These are phyloP conservation scores for Priceomyces carsonii DNA, from an alignment of 805 yeast genomes.

Conservation along the genomic window DNA sequence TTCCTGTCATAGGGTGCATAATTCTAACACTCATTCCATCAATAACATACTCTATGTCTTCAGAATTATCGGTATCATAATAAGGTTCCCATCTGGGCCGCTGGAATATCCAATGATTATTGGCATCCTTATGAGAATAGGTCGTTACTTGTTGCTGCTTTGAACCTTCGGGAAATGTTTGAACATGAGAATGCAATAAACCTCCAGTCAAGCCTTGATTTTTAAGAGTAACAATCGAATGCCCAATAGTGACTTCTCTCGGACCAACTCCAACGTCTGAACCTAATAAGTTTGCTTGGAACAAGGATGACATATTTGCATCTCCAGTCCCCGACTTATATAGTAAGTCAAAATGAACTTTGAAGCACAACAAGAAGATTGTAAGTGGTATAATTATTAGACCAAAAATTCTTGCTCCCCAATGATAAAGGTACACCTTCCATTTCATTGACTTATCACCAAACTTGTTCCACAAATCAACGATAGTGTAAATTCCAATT, in stretches of 20 bases:
- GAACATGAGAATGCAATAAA: constrained; percentile 48
- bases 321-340: constrained; percentile 81
- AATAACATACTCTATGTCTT: constrained; percentile 39
- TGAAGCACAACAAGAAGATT: constrained; percentile 67
- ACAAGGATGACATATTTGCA: constrained; percentile 74
- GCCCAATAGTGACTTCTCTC: constrained; percentile 63
- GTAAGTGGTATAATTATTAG: constrained; percentile 63
- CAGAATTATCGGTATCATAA: constrained; percentile 32
- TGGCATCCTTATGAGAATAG: constrained; percentile 46
- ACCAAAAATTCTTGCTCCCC: constrained; percentile 66
- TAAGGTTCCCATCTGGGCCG: constrained; percentile 40
- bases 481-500: constrained; percentile 87
- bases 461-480: constrained; percentile 82
- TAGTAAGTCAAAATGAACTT: constrained; percentile 72
- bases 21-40: constrained; percentile 66
- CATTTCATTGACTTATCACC: constrained; percentile 63
- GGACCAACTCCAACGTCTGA: constrained; percentile 66
- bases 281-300: constrained; percentile 75
- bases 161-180: constrained; percentile 48
- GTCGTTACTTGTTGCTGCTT: constrained; percentile 50
- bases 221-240: constrained; percentile 40
- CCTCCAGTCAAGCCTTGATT: constrained; percentile 47
- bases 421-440: constrained; percentile 55
- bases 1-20: constrained; percentile 59
- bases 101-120: constrained; percentile 50